phyloP scores from a whole-genome alignment of 352 stramenopile species.

The Phytophthora sojae region DNA sequence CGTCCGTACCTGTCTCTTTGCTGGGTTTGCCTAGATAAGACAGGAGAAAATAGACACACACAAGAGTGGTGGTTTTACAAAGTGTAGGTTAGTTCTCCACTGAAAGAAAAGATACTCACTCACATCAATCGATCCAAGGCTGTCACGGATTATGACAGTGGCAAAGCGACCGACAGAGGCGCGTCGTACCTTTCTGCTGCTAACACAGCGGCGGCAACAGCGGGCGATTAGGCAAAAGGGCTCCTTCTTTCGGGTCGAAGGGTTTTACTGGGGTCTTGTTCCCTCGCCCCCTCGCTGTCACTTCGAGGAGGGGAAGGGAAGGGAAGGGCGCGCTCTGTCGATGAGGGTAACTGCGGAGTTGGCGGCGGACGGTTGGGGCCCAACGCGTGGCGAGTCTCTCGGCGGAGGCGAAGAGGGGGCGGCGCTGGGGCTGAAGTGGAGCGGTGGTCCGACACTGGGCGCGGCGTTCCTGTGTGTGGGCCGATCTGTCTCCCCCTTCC shows the following conservation, averaged over 20 bases:
- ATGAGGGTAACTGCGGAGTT: constrained; percentile 15
- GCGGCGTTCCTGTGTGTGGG: constrained; percentile 25
- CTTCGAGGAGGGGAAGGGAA: constrained; percentile 3
- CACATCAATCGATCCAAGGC: not conserved
- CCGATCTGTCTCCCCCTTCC: constrained; percentile 34
- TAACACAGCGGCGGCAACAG: not conserved
- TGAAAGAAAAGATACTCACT: not conserved
- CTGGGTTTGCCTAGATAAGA: not conserved
- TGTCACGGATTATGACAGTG: not conserved
- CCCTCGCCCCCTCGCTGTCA: too few relatives aligned
- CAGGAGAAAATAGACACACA: not conserved
- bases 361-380: constrained; percentile 35
- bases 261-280: not conserved
- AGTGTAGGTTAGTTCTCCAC: not conserved
- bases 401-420: constrained; percentile 17
- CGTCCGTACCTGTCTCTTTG: constrained; percentile 38
- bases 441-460: constrained; percentile 44
- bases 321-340: constrained; percentile 2
- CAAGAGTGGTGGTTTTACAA: not conserved
- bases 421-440: constrained; percentile 1
- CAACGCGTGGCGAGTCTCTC: constrained; percentile 44
- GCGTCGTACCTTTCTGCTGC: not conserved
- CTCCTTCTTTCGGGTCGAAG: constrained; percentile 10
- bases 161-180: not conserved
- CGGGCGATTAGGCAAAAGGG: constrained; percentile 19